Conservation (phyloP, 176 grass and related monocot species). For the Zea luxurians region DNA sequence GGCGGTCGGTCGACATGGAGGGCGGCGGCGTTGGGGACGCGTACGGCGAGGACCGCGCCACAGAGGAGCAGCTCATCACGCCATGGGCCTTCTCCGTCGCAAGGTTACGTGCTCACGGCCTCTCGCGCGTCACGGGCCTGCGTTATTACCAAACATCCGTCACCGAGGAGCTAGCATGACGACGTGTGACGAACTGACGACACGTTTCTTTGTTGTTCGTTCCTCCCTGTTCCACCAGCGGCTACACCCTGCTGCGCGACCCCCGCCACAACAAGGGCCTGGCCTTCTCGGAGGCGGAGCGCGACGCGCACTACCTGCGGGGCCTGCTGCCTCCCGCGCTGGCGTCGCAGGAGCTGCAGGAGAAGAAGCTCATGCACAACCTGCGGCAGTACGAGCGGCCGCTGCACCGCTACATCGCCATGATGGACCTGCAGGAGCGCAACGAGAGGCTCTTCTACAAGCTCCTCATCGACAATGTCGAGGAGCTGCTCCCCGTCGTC, state of each 20-base stretch:
- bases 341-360: constrained; percentile 78
- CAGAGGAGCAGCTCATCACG: constrained; percentile 84
- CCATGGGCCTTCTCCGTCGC: constrained; percentile 92
- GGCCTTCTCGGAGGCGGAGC: constrained; percentile 80
- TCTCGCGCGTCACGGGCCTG: no score
- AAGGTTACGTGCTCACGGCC: constrained; percentile 18
- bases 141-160: no score
- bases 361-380: constrained; percentile 86
- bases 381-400: constrained; percentile 81
- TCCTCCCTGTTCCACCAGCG: constrained; percentile 21
- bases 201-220: no score
- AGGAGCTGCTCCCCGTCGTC: constrained; percentile 90
- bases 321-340: constrained; percentile 74
- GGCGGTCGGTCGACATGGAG: constrained; percentile 7
- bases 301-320: constrained; percentile 94
- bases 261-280: constrained; percentile 89
- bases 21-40: constrained; percentile 70
- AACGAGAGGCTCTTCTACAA: constrained; percentile 97
- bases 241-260: constrained; percentile 66
- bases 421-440: constrained; percentile 97
- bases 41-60: constrained; percentile 91
- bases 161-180: neutral
- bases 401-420: constrained; percentile 86
- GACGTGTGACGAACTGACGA: neutral
- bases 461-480: constrained; percentile 92